Evolutionary conservation across 148 eudicot genomes (phyloP).

Genomic region (Rhododendron simsii): DNA sequence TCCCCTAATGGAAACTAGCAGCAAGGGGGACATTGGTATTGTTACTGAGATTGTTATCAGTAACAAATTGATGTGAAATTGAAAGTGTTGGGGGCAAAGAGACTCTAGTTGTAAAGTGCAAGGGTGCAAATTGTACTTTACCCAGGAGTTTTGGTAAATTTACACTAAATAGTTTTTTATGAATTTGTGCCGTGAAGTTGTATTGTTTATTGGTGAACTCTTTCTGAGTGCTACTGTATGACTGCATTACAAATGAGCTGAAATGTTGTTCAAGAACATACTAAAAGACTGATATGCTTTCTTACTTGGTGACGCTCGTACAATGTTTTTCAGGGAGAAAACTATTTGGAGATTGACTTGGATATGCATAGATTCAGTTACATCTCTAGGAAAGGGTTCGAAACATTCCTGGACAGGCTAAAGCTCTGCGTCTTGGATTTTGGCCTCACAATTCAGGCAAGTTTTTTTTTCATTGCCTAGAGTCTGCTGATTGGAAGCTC

Average conservation of each 20-base stretch:
- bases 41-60: too few relatives aligned
- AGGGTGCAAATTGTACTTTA: neutral
- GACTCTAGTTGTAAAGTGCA: neutral
- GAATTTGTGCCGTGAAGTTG: neutral
- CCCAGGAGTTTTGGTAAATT: neutral
- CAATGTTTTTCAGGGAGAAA: conserved; percentile 62
- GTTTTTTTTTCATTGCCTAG: conserved; percentile 10
- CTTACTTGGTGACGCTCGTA: conserved; percentile 6
- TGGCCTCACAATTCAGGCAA: conserved; percentile 93
- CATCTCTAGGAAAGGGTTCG: conserved; percentile 91
- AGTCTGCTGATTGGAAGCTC: neutral
- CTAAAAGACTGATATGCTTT: neutral
- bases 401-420: conserved; percentile 59
- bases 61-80: neutral
- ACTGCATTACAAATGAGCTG: neutral
- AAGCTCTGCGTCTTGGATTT: conserved; percentile 71
- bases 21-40: neutral
- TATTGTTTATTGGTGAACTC: neutral
- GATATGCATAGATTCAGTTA: conserved; percentile 96
- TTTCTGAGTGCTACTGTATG: neutral
- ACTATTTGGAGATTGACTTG: conserved; percentile 86
- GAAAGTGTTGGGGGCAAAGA: neutral
- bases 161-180: neutral
- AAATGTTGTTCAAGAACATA: neutral
- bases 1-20: neutral